Conservation (phyloP, 2,329 filamentous ascomycete genomes). For the Calonectria montana region DNA sequence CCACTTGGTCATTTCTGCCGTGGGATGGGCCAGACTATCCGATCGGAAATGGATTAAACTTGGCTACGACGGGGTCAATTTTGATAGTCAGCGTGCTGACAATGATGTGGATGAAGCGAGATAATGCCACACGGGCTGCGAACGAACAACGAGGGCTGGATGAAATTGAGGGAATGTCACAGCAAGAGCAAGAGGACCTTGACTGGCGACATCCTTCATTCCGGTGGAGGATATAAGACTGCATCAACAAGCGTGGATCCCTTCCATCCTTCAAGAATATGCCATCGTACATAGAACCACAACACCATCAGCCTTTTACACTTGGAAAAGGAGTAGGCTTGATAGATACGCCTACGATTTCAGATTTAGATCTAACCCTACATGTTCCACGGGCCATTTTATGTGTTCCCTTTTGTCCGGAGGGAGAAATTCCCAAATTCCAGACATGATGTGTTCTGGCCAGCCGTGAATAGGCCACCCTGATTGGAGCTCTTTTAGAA, state of each 20-base stretch:
- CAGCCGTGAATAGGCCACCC: not conserved
- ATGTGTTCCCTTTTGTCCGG: not conserved
- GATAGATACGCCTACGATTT: not conserved
- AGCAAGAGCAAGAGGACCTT: not conserved
- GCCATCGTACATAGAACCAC: too few relatives aligned
- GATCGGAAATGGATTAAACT: constrained; percentile 72
- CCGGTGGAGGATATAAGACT: not conserved
- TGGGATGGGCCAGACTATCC: constrained; percentile 72
- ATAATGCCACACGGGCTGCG: not conserved
- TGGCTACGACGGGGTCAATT: not conserved
- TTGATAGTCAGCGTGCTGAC: not conserved
- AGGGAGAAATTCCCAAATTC: not conserved
- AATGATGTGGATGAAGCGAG: not conserved
- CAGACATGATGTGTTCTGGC: not conserved
- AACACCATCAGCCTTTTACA: too few relatives aligned
- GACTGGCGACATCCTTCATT: not conserved
- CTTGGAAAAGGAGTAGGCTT: not conserved
- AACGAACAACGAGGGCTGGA: not conserved
- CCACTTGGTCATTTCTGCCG: constrained; percentile 73
- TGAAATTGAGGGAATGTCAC: not conserved
- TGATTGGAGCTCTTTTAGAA: not conserved
- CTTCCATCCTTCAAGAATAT: not conserved
- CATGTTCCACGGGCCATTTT: not conserved
- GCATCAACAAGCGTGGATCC: too few relatives aligned
- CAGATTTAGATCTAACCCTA: not conserved